These are phyloP conservation scores for Phytophthora hybrid DNA, from an alignment of 352 stramenopile genomes.

Conservation along the genomic window DNA sequence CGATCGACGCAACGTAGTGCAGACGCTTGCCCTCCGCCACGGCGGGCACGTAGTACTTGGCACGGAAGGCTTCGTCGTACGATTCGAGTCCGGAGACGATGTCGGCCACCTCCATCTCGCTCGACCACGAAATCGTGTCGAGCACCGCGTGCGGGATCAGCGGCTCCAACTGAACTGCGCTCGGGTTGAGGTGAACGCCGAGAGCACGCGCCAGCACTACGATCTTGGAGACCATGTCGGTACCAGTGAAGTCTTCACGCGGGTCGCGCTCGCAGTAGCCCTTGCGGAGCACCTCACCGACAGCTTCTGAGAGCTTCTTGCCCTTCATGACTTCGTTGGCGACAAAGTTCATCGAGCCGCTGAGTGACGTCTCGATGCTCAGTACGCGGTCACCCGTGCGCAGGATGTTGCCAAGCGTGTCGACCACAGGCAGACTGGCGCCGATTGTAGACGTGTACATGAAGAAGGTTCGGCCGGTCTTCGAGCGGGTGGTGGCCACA, in stretches of 20 bases:
- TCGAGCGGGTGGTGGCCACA: constrained; percentile 48
- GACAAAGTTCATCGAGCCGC: constrained; percentile 79
- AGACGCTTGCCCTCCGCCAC: constrained; percentile 58
- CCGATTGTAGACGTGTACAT: constrained; percentile 86
- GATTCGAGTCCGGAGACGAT: constrained; percentile 57
- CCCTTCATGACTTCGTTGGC: constrained; percentile 81
- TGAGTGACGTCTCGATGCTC: constrained; percentile 68
- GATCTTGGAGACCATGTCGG: constrained; percentile 77
- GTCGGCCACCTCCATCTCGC: constrained; percentile 54
- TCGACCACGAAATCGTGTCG: constrained; percentile 55
- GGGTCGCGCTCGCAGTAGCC: constrained; percentile 80
- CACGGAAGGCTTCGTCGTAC: constrained; percentile 66
- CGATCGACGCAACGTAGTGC: constrained; percentile 75
- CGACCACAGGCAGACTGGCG: constrained; percentile 73
- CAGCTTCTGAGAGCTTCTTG: constrained; percentile 62
- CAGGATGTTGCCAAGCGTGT: constrained; percentile 81
- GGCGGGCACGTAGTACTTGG: constrained; percentile 60
- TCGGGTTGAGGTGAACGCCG: constrained; percentile 56
- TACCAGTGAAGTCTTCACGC: constrained; percentile 71
- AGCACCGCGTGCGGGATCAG: constrained; percentile 58
- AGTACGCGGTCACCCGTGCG: constrained; percentile 74
- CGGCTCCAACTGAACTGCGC: constrained; percentile 60
- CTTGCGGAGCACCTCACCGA: constrained; percentile 54
- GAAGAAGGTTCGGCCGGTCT: constrained; percentile 69
- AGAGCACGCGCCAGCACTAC: constrained; percentile 73